Percentiles rank a stretch among this genome's conserved stretches.
Conservation (phyloP, 1,139 yeast genomes). For the Arxiozyma telluris region DNA sequence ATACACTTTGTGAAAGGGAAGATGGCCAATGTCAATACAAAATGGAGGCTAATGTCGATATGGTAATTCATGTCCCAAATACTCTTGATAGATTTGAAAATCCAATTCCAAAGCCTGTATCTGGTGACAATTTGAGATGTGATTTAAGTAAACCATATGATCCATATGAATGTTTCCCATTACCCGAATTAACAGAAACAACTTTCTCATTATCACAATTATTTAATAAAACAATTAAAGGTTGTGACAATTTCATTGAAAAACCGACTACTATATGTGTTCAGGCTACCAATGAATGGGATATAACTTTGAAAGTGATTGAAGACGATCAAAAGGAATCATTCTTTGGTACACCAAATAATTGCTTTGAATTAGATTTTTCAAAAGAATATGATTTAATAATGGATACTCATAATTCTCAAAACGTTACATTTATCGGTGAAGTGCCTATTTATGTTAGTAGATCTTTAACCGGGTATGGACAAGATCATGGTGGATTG, state of each 20-base stretch:
- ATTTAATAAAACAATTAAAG: constrained; percentile 60
- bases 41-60: constrained; percentile 64
- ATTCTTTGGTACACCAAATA: constrained; percentile 27
- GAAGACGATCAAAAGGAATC: constrained; percentile 12
- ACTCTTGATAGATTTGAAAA: constrained; percentile 52
- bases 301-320: constrained; percentile 25
- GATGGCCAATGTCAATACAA: constrained; percentile 38
- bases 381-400: constrained; percentile 34
- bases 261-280: constrained; percentile 38
- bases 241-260: constrained; percentile 49
- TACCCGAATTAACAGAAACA: constrained; percentile 44
- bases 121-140: constrained; percentile 62
- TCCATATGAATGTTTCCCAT: constrained; percentile 70
- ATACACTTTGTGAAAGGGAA: constrained; percentile 42
- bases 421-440: constrained; percentile 31
- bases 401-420: constrained; percentile 35
- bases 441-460: constrained; percentile 66
- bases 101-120: constrained; percentile 74
- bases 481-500: constrained; percentile 85
- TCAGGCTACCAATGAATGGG: constrained; percentile 42
- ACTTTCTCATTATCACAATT: constrained; percentile 52
- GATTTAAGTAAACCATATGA: constrained; percentile 51
- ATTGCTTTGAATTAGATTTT: constrained; percentile 34
- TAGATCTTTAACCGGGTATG: constrained; percentile 83
- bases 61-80: constrained; percentile 65